Evolutionary conservation across 2,329 filamentous ascomycete species (phyloP), one percentile per base, ranked within the genome.

Genomic region (Trichothecium roseum): DNA sequence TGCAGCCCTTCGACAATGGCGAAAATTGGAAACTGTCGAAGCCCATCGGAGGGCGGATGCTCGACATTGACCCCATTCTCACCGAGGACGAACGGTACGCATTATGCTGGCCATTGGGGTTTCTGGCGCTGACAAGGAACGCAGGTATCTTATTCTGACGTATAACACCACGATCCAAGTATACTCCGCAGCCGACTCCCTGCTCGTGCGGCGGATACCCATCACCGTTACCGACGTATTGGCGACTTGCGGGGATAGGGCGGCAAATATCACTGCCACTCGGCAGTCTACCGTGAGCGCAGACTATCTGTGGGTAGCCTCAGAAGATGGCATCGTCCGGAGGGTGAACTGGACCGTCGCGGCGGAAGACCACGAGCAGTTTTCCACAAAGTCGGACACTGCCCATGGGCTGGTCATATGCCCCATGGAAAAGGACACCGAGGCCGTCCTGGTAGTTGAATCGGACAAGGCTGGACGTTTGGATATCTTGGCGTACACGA

Each of bases 131-230:
- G 24, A 28, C 30, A 5, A 28, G 13, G 15, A 3, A 6, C 10
- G 15, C 24, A 86, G 84, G 52, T 72, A 81, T 57, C 55, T 95
- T 28, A 78, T 95, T 38, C 56, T 94, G 37, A 74, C 81, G 22
- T 84, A 85, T 49, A 73, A 78, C 40, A 79, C 74, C 18, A 80
- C 81, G 8, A 66, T 95, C 36, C 82, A 87, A 53, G 71, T 94
- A 18, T 94, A 91, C 57, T 83, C 84, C 2, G 75, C 84, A 20
- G 66, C 74, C 43, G 87, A 86, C 37, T 96, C 91, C 2, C 72
- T 93, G 34, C 73, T 93, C 16, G 67, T 85, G 31, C 78, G 85
- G 45, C 75, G 78, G 37, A 79, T 95, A 33, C 62, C 72, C 10
- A 62, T 80, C 44, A 51, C 43, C 38, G 47, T 45, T 24, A 39